A percentile compares a stretch with the other conserved stretches of the same genome.
phyloP scores from a whole-genome alignment of 163 green algal species.

The Coccomyxa subellipsoidea region DNA sequence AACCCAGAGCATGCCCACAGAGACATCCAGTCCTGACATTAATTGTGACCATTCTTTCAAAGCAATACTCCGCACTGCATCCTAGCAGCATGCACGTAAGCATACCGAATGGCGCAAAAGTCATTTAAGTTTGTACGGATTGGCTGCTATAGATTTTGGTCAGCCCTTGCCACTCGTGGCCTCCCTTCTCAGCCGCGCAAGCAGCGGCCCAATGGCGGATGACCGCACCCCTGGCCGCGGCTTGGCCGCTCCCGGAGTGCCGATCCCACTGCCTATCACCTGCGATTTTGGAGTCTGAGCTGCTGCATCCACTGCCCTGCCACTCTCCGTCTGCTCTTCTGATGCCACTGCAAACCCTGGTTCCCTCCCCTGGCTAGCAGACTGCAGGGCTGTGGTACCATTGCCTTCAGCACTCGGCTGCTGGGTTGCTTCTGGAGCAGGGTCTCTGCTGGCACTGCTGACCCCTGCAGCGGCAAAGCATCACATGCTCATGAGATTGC shows the following conservation, averaged over 20 bases:
- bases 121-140: too few relatives aligned
- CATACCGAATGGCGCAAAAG: too few relatives aligned
- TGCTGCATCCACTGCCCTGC: not conserved
- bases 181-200: constrained; percentile 13
- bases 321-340: not conserved
- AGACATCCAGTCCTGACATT: too few relatives aligned
- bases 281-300: not conserved
- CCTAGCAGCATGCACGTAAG: too few relatives aligned
- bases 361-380: not conserved
- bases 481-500: too few relatives aligned
- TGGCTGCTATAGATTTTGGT: too few relatives aligned
- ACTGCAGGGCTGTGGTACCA: not conserved
- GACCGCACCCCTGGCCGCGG: constrained; percentile 21
- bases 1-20: too few relatives aligned
- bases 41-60: too few relatives aligned
- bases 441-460: not conserved
- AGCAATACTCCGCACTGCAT: too few relatives aligned
- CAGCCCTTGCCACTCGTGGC: not conserved
- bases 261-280: not conserved
- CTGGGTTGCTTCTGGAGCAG: not conserved
- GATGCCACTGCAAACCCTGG: not conserved
- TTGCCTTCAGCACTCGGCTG: not conserved
- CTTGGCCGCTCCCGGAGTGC: constrained; percentile 18
- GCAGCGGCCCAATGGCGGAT: constrained; percentile 30
- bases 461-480: too few relatives aligned